These are phyloP conservation scores for Crucibulum laeve DNA, from an alignment of 768 basidiomycete species.

Conservation along the genomic window DNA sequence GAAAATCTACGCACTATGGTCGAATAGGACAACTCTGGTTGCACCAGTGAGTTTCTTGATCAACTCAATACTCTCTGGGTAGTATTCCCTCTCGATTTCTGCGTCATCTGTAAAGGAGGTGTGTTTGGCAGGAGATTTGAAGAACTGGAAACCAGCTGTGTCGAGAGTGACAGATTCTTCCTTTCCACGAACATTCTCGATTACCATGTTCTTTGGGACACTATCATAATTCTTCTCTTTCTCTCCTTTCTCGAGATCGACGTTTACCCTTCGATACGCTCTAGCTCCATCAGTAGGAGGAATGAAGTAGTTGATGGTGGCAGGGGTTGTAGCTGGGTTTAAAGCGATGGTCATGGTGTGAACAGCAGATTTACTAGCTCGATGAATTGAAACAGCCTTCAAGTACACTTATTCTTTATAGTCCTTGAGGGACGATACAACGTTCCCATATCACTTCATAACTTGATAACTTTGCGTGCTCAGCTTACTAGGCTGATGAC, in stretches of 20 bases:
- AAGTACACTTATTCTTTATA: too few relatives aligned
- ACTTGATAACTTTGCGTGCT: too few relatives aligned
- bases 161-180: conserved; percentile 42
- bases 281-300: conserved; percentile 34
- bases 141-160: conserved; percentile 47
- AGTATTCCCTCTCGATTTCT: conserved; percentile 53
- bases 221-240: conserved; percentile 28
- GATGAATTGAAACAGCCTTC: too few relatives aligned
- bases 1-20: conserved; percentile 43
- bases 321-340: conserved; percentile 15
- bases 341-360: too few relatives aligned
- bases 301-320: conserved; percentile 31
- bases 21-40: conserved; percentile 52
- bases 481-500: too few relatives aligned
- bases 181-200: conserved; percentile 53
- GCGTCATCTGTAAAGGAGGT: conserved; percentile 39
- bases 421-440: too few relatives aligned
- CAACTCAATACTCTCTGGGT: conserved; percentile 51
- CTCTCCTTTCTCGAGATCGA: conserved; percentile 26
- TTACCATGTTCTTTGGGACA: conserved; percentile 24
- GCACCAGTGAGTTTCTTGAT: conserved; percentile 58
- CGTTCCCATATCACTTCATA: too few relatives aligned
- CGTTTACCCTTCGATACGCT: conserved; percentile 33
- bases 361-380: too few relatives aligned
- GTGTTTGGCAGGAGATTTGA: conserved; percentile 33